These are phyloP conservation scores for Fomitiporia mediterranea DNA, from an alignment of 1,284 basidiomycete genomes.

Conservation along the genomic window DNA sequence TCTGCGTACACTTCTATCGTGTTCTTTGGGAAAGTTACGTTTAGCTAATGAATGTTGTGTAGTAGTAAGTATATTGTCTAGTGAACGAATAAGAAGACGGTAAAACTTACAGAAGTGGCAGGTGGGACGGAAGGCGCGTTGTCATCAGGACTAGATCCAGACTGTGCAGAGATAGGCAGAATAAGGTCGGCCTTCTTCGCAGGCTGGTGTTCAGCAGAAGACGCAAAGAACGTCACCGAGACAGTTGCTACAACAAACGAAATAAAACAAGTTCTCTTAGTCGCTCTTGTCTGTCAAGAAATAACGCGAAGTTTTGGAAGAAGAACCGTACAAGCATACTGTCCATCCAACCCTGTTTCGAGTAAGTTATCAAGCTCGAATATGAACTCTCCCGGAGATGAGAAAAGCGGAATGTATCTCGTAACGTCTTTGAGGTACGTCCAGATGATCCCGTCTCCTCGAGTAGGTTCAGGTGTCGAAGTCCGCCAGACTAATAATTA, in stretches of 20 bases:
- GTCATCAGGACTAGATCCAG: slow-evolving; percentile 57
- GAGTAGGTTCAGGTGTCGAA: slow-evolving; percentile 71
- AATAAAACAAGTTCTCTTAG: no score
- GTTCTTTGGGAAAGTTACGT: slow-evolving; percentile 65
- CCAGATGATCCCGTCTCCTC: slow-evolving; percentile 69
- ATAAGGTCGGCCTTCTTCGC: slow-evolving; percentile 59
- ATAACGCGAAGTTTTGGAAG: slow-evolving; percentile 11
- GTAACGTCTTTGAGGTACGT: slow-evolving; percentile 75
- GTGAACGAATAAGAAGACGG: background rate
- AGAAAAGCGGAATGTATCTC: slow-evolving; percentile 65
- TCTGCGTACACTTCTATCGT: slow-evolving; percentile 67
- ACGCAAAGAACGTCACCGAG: slow-evolving; percentile 64
- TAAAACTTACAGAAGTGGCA: slow-evolving; percentile 52
- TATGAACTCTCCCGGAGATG: slow-evolving; percentile 60
- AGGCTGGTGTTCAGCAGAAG: slow-evolving; percentile 49
- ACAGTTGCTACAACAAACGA: slow-evolving; percentile 45
- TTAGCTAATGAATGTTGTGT: slow-evolving; percentile 38
- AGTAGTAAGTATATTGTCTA: background rate
- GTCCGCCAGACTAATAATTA: slow-evolving; percentile 60
- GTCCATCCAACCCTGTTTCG: slow-evolving; percentile 50
- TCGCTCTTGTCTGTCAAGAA: no score
- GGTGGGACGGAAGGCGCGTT: slow-evolving; percentile 62
- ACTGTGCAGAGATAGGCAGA: slow-evolving; percentile 61
- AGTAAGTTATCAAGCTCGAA: slow-evolving; percentile 70
- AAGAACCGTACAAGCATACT: slow-evolving; percentile 55